Percentiles rank a stretch among this genome's conserved stretches.
These are phyloP conservation scores for Sclerospora graminicola DNA, from an alignment of 352 stramenopile species.

Conservation along the genomic window DNA sequence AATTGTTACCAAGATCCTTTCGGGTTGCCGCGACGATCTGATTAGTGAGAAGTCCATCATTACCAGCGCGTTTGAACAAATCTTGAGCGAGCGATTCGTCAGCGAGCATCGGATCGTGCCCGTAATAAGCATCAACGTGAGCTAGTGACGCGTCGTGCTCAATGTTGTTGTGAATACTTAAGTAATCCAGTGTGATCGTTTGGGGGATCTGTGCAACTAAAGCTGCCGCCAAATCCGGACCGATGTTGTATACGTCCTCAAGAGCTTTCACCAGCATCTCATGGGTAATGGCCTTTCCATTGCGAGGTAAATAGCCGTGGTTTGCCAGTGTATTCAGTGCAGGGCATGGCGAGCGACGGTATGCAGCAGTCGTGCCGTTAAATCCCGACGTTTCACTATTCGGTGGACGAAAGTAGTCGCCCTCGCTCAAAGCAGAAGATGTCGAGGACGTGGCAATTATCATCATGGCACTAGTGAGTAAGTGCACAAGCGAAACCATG, in stretches of 20 bases:
- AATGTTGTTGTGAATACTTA: slow-evolving; percentile 27
- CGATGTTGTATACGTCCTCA: slow-evolving; percentile 22
- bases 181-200: slow-evolving; percentile 20
- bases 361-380: not conserved
- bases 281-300: not conserved
- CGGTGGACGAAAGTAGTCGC: not conserved
- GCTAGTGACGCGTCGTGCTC: slow-evolving; percentile 40
- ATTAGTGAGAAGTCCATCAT: slow-evolving; percentile 11
- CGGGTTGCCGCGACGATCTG: slow-evolving; percentile 11
- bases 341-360: slow-evolving; percentile 3
- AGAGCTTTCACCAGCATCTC: not conserved
- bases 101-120: slow-evolving; percentile 11
- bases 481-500: too few species aligned
- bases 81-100: slow-evolving; percentile 15
- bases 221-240: slow-evolving; percentile 8
- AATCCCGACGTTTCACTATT: not conserved
- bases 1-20: slow-evolving; percentile 16
- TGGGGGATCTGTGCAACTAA: slow-evolving; percentile 13
- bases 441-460: too few species aligned
- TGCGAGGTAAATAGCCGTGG: slow-evolving; percentile 1
- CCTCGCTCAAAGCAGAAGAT: not conserved
- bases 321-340: slow-evolving; percentile 7
- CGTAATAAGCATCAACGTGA: slow-evolving; percentile 17
- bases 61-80: slow-evolving; percentile 9
- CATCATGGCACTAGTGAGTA: too few species aligned